Evolutionary conservation across 345 rosid species (phyloP).

Genomic region (Abelmoschus esculentus): DNA sequence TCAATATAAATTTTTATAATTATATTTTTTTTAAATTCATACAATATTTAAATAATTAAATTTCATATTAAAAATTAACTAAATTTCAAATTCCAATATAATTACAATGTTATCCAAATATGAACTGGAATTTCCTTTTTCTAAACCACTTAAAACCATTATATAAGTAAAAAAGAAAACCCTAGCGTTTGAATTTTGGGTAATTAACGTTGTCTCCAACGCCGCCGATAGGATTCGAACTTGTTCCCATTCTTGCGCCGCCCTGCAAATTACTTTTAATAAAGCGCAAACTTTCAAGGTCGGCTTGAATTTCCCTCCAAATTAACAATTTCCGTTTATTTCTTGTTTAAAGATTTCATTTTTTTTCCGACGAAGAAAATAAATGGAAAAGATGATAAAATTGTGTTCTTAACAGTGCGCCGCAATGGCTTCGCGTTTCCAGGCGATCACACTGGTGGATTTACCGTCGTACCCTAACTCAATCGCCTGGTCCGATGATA

Average conservation of each 20-base stretch:
- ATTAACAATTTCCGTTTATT: conserved; percentile 1
- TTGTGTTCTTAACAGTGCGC: neutral
- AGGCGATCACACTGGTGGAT: conserved; percentile 64
- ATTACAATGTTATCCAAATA: too few relatives aligned
- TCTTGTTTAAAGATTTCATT: neutral
- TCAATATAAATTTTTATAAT: too few relatives aligned
- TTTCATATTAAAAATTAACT: too few relatives aligned
- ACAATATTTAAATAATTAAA: too few relatives aligned
- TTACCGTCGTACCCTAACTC: conserved; percentile 72
- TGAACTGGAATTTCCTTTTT: too few relatives aligned
- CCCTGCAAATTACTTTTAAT: conserved; percentile 1
- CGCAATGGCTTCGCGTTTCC: conserved; percentile 72
- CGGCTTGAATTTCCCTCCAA: conserved; percentile 33
- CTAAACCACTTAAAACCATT: too few relatives aligned
- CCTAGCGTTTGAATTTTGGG: too few relatives aligned
- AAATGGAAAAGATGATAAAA: neutral
- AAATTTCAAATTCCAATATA: too few relatives aligned
- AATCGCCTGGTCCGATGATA: conserved; percentile 88
- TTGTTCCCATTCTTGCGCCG: conserved; percentile 22
- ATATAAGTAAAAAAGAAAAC: too few relatives aligned
- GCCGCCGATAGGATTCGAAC: conserved; percentile 46
- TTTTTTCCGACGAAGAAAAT: too few relatives aligned
- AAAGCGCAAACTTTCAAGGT: neutral
- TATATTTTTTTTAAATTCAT: too few relatives aligned
- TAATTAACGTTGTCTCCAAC: neutral